These are phyloP conservation scores for Pulicaria dysenterica DNA, from an alignment of 129 eudicot genomes.

Conservation along the genomic window DNA sequence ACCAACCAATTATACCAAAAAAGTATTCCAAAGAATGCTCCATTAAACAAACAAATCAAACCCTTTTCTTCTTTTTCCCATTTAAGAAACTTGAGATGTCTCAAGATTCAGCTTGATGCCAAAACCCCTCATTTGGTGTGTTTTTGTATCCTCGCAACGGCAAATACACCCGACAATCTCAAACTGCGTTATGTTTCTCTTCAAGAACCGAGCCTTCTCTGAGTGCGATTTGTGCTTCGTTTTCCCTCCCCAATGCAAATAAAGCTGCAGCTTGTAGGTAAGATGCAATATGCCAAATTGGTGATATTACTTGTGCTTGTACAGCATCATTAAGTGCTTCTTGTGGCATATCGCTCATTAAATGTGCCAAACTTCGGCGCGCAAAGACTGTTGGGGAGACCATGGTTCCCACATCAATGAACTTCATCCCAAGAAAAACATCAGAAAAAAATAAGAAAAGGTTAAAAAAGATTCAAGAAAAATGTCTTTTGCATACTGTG, in stretches of 20 bases:
- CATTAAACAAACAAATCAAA: constrained; percentile 34
- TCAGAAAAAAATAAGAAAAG: background rate
- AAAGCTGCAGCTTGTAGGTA: constrained; percentile 86
- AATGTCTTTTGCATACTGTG: background rate
- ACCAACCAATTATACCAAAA: constrained; percentile 36
- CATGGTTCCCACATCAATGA: constrained; percentile 89
- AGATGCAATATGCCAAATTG: constrained; percentile 90
- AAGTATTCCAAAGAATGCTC: constrained; percentile 37
- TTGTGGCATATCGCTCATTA: constrained; percentile 73
- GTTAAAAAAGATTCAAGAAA: background rate
- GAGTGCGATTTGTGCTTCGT: constrained; percentile 85
- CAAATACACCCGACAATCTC: constrained; percentile 10
- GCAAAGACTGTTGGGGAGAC: constrained; percentile 88
- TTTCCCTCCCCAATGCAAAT: constrained; percentile 76
- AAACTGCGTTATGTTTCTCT: constrained; percentile 54
- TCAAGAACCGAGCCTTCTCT: constrained; percentile 88
- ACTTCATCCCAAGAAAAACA: constrained; percentile 44
- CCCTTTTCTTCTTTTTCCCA: constrained; percentile 12
- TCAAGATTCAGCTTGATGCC: background rate
- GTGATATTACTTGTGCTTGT: constrained; percentile 92
- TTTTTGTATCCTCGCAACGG: constrained; percentile 8
- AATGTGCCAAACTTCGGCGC: constrained; percentile 80
- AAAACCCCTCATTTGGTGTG: background rate
- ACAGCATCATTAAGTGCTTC: constrained; percentile 89
- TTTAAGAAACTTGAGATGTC: background rate